Conservation (phyloP, 345 rosid species). For the Alliaria petiolata region DNA sequence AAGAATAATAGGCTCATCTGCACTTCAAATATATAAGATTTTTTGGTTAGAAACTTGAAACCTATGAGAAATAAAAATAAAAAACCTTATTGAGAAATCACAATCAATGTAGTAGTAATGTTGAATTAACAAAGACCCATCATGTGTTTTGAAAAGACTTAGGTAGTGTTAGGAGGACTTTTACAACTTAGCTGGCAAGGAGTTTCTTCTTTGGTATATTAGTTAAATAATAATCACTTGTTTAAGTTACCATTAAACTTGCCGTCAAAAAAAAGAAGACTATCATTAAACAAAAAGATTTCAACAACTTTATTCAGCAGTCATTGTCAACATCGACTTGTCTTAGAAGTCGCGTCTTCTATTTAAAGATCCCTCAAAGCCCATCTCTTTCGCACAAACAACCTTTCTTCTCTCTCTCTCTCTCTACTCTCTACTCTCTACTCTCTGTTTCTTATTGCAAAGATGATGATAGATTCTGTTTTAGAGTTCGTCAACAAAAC, state of each 20-base stretch:
- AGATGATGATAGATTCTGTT: slow-evolving; percentile 26
- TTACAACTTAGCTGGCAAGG: slow-evolving; percentile 27
- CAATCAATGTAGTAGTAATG: no score
- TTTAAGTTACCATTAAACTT: background rate
- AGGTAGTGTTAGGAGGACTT: background rate
- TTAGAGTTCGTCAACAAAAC: slow-evolving; percentile 24
- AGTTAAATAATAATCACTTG: background rate
- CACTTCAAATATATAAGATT: no score
- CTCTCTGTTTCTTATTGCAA: background rate
- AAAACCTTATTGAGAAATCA: no score
- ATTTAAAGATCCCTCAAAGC: slow-evolving; percentile 1
- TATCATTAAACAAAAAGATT: background rate
- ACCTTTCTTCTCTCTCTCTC: background rate
- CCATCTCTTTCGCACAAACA: slow-evolving; percentile 8
- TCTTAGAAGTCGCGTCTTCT: slow-evolving; percentile 9
- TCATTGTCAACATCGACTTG: slow-evolving; percentile 23
- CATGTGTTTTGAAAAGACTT: slow-evolving; percentile 1
- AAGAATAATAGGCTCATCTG: no score
- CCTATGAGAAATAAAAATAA: no score
- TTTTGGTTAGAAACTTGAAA: no score
- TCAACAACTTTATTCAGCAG: slow-evolving; percentile 15
- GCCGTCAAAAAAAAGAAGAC: no score
- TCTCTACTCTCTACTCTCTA: background rate
- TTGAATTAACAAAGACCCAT: background rate
- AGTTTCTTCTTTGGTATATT: background rate